These are phyloP conservation scores for Yarrowia sp. DNA, from an alignment of 805 yeast species.

Conservation along the genomic window DNA sequence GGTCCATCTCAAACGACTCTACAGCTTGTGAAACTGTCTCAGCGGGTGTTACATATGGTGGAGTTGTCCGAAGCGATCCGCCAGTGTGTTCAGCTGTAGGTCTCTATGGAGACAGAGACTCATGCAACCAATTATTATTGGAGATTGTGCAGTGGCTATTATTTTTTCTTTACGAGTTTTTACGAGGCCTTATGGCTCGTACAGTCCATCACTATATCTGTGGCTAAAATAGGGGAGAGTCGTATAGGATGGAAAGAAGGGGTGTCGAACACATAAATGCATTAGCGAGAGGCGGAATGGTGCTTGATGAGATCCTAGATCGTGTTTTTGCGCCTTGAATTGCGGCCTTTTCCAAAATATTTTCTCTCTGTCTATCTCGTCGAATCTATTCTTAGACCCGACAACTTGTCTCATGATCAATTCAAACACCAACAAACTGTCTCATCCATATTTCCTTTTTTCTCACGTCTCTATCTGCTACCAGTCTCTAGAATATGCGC, in stretches of 20 bases:
- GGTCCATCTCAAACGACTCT: not conserved
- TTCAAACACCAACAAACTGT: not conserved
- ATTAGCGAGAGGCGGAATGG: not conserved
- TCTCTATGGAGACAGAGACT: not conserved
- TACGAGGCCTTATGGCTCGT: not conserved
- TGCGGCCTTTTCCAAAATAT: not conserved
- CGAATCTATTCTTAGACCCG: slow-evolving; percentile 3
- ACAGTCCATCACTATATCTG: not conserved
- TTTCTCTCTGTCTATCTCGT: not conserved
- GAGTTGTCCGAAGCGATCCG: not conserved
- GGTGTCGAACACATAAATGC: not conserved
- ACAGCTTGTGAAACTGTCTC: slow-evolving; percentile 1
- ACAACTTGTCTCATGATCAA: not conserved
- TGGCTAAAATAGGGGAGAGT: not conserved
- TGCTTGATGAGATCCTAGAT: not conserved
- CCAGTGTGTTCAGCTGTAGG: not conserved
- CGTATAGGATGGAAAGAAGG: not conserved
- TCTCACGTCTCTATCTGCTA: too few relatives aligned
- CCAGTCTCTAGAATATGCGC: not conserved
- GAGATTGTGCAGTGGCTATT: not conserved
- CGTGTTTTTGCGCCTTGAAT: not conserved
- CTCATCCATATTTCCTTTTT: slow-evolving; percentile 1
- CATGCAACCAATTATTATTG: not conserved
- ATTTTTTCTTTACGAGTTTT: not conserved
- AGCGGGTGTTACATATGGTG: not conserved